phyloP scores from a whole-genome alignment of 805 yeast genomes.

The Saturnispora zaruensis region DNA sequence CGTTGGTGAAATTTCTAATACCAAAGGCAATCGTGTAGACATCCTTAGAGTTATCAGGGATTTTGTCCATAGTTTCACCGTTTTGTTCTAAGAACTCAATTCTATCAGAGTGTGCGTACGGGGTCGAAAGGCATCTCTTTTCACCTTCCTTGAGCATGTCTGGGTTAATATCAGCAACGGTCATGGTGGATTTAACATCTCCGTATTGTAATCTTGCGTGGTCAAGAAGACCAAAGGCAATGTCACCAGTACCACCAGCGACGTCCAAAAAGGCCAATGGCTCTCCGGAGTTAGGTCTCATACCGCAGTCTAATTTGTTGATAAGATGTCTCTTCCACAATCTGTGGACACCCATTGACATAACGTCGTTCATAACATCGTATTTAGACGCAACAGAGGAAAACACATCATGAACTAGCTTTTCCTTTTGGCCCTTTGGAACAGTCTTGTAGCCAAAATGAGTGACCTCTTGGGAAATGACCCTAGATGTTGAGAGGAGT shows the following conservation, averaged over 20 bases:
- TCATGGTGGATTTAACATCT: constrained; percentile 73
- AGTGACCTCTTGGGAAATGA: constrained; percentile 33
- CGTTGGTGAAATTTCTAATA: constrained; percentile 90
- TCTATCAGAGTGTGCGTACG: constrained; percentile 61
- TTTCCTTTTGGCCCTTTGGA: constrained; percentile 69
- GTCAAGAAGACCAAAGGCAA: constrained; percentile 89
- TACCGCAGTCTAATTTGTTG: constrained; percentile 82
- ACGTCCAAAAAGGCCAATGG: constrained; percentile 89
- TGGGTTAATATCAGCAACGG: constrained; percentile 88
- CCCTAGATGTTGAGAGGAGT: constrained; percentile 5
- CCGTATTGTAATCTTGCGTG: constrained; percentile 76
- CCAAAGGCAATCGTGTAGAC: constrained; percentile 96
- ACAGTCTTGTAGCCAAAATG: constrained; percentile 91
- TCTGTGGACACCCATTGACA: constrained; percentile 93
- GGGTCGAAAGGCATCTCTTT: constrained; percentile 50
- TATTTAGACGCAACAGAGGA: constrained; percentile 91
- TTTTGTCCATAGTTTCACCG: constrained; percentile 80
- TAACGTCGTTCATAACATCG: constrained; percentile 96
- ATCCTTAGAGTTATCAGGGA: constrained; percentile 83
- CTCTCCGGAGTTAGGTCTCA: constrained; percentile 66
- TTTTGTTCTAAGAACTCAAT: constrained; percentile 81
- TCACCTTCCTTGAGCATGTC: constrained; percentile 95
- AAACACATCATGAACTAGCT: constrained; percentile 77
- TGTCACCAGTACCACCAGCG: constrained; percentile 98
- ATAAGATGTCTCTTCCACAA: constrained; percentile 93